Base-by-base conservation (phyloP, 2,329 filamentous ascomycete species). In the Sporothrix pallida region DNA sequence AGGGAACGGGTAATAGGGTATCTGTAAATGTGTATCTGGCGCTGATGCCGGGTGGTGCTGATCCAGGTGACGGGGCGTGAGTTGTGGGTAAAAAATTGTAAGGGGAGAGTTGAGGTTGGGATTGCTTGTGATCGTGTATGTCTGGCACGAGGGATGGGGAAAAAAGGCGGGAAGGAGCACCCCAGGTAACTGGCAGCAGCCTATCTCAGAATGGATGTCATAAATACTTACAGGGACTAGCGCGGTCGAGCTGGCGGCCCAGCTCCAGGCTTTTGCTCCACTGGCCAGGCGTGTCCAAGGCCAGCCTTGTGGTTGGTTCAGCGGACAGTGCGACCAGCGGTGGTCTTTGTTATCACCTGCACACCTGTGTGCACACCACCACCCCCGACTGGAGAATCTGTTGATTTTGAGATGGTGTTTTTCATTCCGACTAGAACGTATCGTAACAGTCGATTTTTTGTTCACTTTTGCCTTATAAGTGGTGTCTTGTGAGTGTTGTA, bases 221-320 rank as follows among this genome's bases (percentile, higher is more conserved):
- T 71, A 73, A 15, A 50, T 31, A 31, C 68, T 26, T 37, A 72
- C 58, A 15, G 12, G 73, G 72, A 42, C 67, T 74, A 75, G 73
- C 58, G 73, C 26, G 15, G 37, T 26, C 46, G 26, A 5, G 48
- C 44, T 62, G 63, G 31, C 23, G 46, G 60, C 50, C 60, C 23
- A 71, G 70, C 68, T 17, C 75, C 73, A 70, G 52, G 50, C 72
- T 48, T 31, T 20, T 17, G 73, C 69, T 72, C 74, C 74, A 75
- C 73, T 42, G 65, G 20, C 70, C 54, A 44, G 37, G 71, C 76
- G 76, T 77, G 76, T 73, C 52, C 42, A 37, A 56, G 63, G n/a
- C 56, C 44, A 68, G 76, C 75, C 70, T 72, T 70, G 70, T 75
- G 75, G 74, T 77, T 77, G 76, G 76, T 37, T 65, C 67, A 56